phyloP scores from a whole-genome alignment of 352 stramenopile genomes.

The Phytophthora citricola region DNA sequence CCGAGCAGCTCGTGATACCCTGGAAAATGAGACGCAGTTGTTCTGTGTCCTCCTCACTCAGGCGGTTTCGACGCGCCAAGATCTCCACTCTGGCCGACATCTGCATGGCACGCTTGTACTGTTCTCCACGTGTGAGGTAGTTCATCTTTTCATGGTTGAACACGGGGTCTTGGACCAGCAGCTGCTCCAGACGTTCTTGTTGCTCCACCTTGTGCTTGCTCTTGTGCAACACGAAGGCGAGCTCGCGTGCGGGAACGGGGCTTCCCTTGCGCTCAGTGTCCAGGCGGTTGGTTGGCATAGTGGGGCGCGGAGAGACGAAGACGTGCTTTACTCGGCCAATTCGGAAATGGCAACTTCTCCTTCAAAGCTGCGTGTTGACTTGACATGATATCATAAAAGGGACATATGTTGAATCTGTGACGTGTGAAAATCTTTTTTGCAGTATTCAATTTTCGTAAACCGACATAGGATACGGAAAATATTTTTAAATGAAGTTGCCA shows the following conservation, averaged over 20 bases:
- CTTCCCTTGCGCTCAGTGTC: constrained; percentile 55
- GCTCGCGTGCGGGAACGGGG: constrained; percentile 53
- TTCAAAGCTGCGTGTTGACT: constrained; percentile 24
- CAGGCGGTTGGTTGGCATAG: constrained; percentile 29
- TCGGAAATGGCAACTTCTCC: constrained; percentile 8
- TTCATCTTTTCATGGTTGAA: constrained; percentile 73
- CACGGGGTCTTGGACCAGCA: constrained; percentile 61
- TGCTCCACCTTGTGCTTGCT: constrained; percentile 58
- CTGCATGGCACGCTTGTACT: constrained; percentile 62
- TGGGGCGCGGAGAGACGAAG: not conserved
- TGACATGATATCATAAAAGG: constrained; percentile 28
- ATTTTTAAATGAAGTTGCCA: too few species aligned
- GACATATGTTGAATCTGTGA: not conserved
- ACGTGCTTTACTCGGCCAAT: constrained; percentile 2
- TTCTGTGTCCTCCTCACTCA: constrained; percentile 68
- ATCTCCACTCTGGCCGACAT: constrained; percentile 70
- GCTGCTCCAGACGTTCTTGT: constrained; percentile 60
- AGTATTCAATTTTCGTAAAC: not conserved
- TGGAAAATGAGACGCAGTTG: constrained; percentile 61
- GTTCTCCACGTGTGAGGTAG: constrained; percentile 68
- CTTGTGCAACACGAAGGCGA: constrained; percentile 72
- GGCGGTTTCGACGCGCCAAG: constrained; percentile 52
- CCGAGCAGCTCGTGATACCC: constrained; percentile 59
- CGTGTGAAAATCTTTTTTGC: constrained; percentile 4
- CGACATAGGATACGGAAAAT: not conserved